phyloP scores from a whole-genome alignment of 208 protist species.

The Acanthamoeba culbertsoni region DNA sequence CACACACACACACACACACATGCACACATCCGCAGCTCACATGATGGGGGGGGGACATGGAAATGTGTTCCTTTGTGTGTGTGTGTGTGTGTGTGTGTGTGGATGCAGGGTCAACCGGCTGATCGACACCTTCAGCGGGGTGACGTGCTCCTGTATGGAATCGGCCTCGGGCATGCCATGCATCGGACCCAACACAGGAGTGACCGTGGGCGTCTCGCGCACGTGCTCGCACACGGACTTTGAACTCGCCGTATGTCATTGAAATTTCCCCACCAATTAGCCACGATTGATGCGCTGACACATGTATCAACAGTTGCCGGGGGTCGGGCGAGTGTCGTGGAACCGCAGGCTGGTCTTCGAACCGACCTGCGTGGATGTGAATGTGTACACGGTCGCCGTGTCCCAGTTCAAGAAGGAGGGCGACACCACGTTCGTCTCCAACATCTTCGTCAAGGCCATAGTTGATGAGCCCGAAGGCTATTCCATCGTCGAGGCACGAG shows the following conservation, averaged over 20 bases:
- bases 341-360: background rate
- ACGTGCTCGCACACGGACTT: background rate
- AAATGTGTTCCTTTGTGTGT: too few relatives aligned
- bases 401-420: background rate
- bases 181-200: background rate
- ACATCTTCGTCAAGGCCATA: slow-evolving; percentile 21
- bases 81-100: too few relatives aligned
- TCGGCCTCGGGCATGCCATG: background rate
- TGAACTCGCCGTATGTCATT: background rate
- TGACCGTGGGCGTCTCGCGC: background rate
- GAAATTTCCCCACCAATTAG: background rate
- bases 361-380: background rate
- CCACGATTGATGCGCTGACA: background rate
- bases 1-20: too few relatives aligned
- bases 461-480: background rate
- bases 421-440: slow-evolving; percentile 19
- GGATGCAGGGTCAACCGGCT: too few relatives aligned
- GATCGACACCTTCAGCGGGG: background rate
- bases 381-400: background rate
- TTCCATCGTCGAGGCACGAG: background rate
- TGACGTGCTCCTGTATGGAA: background rate
- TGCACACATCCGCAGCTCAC: too few relatives aligned
- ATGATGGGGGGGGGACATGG: too few relatives aligned
- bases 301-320: background rate
- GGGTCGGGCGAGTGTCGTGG: background rate